Base-by-base conservation (phyloP, 129 eudicot genomes). In the Rutidosis leptorrhynchoides region DNA sequence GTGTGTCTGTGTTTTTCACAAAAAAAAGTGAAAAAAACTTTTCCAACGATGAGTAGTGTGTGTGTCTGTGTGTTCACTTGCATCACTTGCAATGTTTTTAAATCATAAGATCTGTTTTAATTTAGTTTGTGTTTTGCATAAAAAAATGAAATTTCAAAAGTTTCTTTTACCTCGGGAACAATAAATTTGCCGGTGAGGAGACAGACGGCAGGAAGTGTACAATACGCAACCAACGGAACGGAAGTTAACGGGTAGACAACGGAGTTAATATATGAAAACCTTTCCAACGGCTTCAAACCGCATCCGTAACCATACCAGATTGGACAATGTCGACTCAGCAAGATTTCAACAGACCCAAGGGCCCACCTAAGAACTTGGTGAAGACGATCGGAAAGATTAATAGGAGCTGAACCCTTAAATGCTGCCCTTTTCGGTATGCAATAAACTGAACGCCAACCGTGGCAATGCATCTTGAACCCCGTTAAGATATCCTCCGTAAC, bases 321-420 rank as follows among this genome's bases (percentile, higher is more conserved):
- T 2, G 97, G 95, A 67, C 97, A 90, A 53, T 90, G 97, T 57
- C 83, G 77, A 73, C 95, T 90, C 78, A 90, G 70, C 58, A 90
- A 70, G 55, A 90, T 90, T 69, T 90, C 97, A 17, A 90, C 97
- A 0, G 95, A 90, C 53, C 96, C 96, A 66, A 89, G 81, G 58
- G 96, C 96, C 96, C 96, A 89, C 60, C 96, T 75, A 71, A 89
- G 94, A 74, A 89, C 96, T 72, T 89, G 96, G 82, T 89, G 94
- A 58, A 89, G 84, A 81, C 96, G 96, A 70, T 89, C 94, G 6
- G 96, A 89, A 65, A 89, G 87, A 83, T 89, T 89, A 52, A 89
- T 89, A 20, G 96, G 96, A 32, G 96, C 96, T 5, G 96, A 89
- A 54, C 96, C 96, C 74, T 89, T 89, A 27, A 89, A 89, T 22